Conservation (phyloP, 306 rosid species). For the Inga laurina region DNA sequence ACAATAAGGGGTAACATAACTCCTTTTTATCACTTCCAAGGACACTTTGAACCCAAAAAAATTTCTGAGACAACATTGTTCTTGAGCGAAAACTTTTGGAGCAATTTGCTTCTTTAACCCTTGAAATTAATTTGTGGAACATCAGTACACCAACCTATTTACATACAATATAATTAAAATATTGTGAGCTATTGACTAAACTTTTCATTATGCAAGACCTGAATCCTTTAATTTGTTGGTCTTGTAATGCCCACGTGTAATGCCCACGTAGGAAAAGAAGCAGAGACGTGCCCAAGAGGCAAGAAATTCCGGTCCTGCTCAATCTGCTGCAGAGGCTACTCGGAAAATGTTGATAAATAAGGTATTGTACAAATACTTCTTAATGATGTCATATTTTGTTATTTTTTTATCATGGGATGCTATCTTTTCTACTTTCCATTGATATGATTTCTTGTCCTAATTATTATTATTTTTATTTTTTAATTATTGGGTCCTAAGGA, state of each 20-base stretch:
- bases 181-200: neutral
- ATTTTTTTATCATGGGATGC: neutral
- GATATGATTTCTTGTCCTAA: neutral
- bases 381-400: neutral
- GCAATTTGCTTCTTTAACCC: too few species aligned
- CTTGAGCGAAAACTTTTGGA: too few species aligned
- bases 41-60: too few species aligned
- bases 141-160: neutral
- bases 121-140: neutral
- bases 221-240: conserved; percentile 1
- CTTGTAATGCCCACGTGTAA: too few species aligned
- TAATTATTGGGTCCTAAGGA: neutral
- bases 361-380: conserved; percentile 39
- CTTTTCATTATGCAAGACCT: neutral
- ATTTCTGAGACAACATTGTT: too few species aligned
- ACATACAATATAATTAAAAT: neutral
- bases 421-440: neutral
- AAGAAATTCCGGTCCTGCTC: conserved; percentile 59
- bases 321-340: conserved; percentile 73
- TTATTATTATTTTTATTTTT: neutral
- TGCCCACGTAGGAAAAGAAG: conserved; percentile 48
- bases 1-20: too few species aligned
- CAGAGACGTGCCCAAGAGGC: conserved; percentile 49
- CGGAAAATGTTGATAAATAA: conserved; percentile 61
- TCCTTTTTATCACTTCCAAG: too few species aligned